Evolutionary conservation across 2,329 filamentous ascomycete species (phyloP).

Genomic region (Sclerotinia sclerotiorum): DNA sequence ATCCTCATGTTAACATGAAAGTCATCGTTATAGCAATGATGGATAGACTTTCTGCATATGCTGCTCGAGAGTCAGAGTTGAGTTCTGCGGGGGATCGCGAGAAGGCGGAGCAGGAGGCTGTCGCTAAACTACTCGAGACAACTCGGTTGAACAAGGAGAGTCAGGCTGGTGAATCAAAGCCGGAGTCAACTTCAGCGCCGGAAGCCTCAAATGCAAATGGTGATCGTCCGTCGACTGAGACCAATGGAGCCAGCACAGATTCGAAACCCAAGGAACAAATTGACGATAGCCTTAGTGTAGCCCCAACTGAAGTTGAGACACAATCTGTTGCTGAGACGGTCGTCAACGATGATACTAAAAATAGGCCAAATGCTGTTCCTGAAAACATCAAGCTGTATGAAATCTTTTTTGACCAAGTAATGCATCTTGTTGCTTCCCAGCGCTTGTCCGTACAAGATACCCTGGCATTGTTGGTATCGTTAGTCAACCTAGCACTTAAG

Average conservation of each 20-base stretch:
- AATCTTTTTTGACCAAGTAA: constrained; percentile 95
- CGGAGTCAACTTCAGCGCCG: constrained; percentile 8
- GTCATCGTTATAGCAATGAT: constrained; percentile 97
- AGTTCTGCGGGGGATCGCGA: constrained; percentile 69
- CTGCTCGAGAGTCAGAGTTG: constrained; percentile 79
- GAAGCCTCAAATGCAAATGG: constrained; percentile 37
- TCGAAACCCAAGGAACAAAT: constrained; percentile 43
- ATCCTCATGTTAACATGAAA: constrained; percentile 97
- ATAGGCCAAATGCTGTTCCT: constrained; percentile 56
- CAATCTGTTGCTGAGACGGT: constrained; percentile 25
- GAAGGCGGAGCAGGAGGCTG: constrained; percentile 80
- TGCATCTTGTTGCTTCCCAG: constrained; percentile 88
- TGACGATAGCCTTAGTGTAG: constrained; percentile 48
- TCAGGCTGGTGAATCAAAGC: constrained; percentile 28
- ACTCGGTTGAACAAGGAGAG: constrained; percentile 65
- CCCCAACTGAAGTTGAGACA: constrained; percentile 42
- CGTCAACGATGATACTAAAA: constrained; percentile 45
- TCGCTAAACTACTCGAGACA: constrained; percentile 74
- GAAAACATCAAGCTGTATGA: constrained; percentile 88
- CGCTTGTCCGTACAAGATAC: constrained; percentile 91
- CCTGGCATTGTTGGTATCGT: constrained; percentile 88
- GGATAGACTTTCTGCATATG: constrained; percentile 92
- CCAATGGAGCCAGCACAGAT: constrained; percentile 39
- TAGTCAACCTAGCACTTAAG: constrained; percentile 90
- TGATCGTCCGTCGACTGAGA: constrained; percentile 34